Conservation (phyloP, 495 filamentous ascomycete genomes). For the Terfezia boudieri region DNA sequence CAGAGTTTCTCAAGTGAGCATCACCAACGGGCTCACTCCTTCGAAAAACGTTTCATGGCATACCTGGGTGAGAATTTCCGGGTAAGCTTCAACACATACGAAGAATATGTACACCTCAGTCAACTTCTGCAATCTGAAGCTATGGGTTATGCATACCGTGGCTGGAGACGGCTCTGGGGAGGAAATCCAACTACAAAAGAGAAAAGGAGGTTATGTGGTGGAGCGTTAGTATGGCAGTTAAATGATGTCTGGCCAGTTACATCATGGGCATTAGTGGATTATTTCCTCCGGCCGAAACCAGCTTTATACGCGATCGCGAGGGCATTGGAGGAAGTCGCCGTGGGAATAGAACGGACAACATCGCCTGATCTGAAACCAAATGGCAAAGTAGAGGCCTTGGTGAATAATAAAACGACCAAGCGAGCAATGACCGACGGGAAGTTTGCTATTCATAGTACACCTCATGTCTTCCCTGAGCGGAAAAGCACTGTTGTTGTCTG, state of each 20-base stretch:
- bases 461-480: conserved; percentile 8
- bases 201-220: conserved; percentile 33
- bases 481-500: conserved; percentile 7
- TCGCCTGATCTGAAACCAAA: conserved; percentile 7
- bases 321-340: background rate
- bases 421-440: background rate
- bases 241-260: conserved; percentile 73
- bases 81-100: conserved; percentile 4
- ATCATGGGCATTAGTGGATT: background rate
- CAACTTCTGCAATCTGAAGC: conserved; percentile 49
- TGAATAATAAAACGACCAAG: conserved; percentile 6
- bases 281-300: background rate
- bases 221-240: conserved; percentile 75
- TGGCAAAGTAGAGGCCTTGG: conserved; percentile 11
- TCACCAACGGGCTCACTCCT: conserved; percentile 47
- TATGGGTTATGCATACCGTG: conserved; percentile 40
- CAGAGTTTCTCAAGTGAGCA: conserved; percentile 45
- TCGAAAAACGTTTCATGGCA: conserved; percentile 31
- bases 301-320: background rate
- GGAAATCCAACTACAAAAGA: conserved; percentile 30
- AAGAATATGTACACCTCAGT: conserved; percentile 27
- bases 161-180: conserved; percentile 43
- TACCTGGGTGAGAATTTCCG: conserved; percentile 36
- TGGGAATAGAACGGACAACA: no score
- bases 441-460: conserved; percentile 6